Evolutionary conservation across 371 early-diverging fungal genomes (phyloP), one percentile per base, ranked within the genome.

Genomic region (Lichtheimia ramosa): DNA sequence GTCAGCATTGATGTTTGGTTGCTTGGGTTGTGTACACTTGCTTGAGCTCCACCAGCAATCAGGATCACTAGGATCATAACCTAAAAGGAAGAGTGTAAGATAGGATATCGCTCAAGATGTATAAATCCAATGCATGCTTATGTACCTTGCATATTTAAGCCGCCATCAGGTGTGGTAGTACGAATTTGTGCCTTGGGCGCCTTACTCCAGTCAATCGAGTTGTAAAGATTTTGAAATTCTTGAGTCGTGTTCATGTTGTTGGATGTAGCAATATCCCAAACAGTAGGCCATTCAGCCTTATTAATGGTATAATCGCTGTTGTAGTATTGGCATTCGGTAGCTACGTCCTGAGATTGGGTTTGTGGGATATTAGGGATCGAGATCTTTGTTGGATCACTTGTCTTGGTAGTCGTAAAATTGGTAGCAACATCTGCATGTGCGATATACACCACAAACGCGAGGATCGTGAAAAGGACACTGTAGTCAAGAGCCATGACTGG

Each of bases 21-120:
- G 25, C 58, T 79, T 79, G 16, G 79, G 79, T 5, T 55, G 65
- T 6, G 56, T 57, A 64, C 79, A 79, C 43, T 71, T 69, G 40
- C 69, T 66, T 10, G 76, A 69, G 15, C 76, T 72, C 79, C 79
- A 79, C 79, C 79, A 79, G 57, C 79, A 79, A 42, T 69, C 74
- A 48, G 79, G 79, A 65, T 79, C 79, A 18, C 64, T 63, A 14
- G 63, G 66, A 27, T 79, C 72, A 42, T 74, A 74, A 34, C 34
- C 34, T 34, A 8, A 34, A 34, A 8, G 34, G 8, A 10, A 34
- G 10, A 34, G 3, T 69, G 68, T 15, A 21, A 20, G 10, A 34
- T 3, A 27, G 3, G 27, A 5, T 8, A 10, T 10, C 10, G 34
- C 10, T 8, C 2, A 34, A 34, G 2, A 10, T 8, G 10, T 34